These are phyloP conservation scores for Aspergillus sp. DNA, from an alignment of 2,329 filamentous ascomycete species.

Conservation along the genomic window DNA sequence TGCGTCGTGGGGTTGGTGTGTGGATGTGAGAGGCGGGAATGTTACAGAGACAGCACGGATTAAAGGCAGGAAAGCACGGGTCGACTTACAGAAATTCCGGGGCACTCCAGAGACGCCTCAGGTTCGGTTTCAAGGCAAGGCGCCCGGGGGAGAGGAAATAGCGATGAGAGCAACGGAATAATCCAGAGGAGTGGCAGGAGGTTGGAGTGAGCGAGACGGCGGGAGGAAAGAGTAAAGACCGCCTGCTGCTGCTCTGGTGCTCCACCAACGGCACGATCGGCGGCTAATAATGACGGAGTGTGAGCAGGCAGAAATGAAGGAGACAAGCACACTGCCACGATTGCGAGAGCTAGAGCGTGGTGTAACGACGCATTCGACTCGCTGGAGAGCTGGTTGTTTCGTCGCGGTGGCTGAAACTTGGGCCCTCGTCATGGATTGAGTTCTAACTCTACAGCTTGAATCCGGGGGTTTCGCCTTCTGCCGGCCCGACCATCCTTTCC, in stretches of 20 bases:
- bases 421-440: slow-evolving; percentile 4
- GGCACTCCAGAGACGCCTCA: not conserved
- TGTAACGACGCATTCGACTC: not conserved
- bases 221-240: slow-evolving; percentile 14
- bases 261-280: slow-evolving; percentile 35
- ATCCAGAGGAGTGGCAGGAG: slow-evolving; percentile 7
- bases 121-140: slow-evolving; percentile 1
- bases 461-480: slow-evolving; percentile 18
- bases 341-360: not conserved
- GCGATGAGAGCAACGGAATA: not conserved
- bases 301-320: slow-evolving; percentile 21
- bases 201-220: slow-evolving; percentile 8
- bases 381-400: not conserved
- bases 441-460: slow-evolving; percentile 4
- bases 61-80: not conserved
- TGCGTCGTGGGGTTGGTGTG: slow-evolving; percentile 26
- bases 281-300: slow-evolving; percentile 26
- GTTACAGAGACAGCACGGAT: not conserved
- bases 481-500: slow-evolving; percentile 8
- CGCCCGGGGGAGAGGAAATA: slow-evolving; percentile 16
- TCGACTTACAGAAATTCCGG: slow-evolving; percentile 14
- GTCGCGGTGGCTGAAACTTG: not conserved
- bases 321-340: slow-evolving; percentile 15
- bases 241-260: slow-evolving; percentile 23
- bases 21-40: slow-evolving; percentile 13